These are phyloP conservation scores for Metschnikowia amazonensis DNA, from an alignment of 805 yeast species.

Conservation along the genomic window DNA sequence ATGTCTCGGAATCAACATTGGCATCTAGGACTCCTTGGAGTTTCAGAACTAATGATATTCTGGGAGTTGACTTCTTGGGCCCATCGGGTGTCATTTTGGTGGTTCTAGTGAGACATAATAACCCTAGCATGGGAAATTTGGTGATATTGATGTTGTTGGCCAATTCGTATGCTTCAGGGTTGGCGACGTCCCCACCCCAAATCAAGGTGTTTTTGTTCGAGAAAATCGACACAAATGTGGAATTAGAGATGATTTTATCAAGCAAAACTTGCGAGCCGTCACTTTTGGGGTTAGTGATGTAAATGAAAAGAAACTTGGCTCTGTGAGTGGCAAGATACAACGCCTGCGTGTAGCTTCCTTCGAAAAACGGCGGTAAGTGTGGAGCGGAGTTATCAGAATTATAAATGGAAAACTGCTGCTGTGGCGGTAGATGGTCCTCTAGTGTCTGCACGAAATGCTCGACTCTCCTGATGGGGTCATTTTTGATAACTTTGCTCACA, in stretches of 20 bases:
- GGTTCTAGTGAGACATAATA: slow-evolving; percentile 64
- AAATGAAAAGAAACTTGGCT: slow-evolving; percentile 68
- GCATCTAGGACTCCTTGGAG: slow-evolving; percentile 58
- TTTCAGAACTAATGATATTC: slow-evolving; percentile 57
- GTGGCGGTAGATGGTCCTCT: slow-evolving; percentile 41
- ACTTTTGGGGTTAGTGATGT: slow-evolving; percentile 68
- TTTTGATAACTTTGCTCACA: slow-evolving; percentile 19
- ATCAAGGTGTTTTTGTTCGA: slow-evolving; percentile 46
- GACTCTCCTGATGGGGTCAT: slow-evolving; percentile 53
- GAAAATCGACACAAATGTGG: slow-evolving; percentile 42
- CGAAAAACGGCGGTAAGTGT: slow-evolving; percentile 48
- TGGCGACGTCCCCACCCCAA: slow-evolving; percentile 88
- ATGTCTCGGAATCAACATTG: slow-evolving; percentile 29
- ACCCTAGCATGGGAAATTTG: slow-evolving; percentile 76
- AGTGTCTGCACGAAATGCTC: slow-evolving; percentile 48
- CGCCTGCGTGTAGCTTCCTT: slow-evolving; percentile 80
- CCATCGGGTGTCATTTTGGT: slow-evolving; percentile 55
- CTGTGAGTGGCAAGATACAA: slow-evolving; percentile 64
- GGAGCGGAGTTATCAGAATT: slow-evolving; percentile 8
- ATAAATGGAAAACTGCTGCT: slow-evolving; percentile 17
- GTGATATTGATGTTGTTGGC: slow-evolving; percentile 70
- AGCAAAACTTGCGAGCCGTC: slow-evolving; percentile 57
- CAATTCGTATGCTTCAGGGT: slow-evolving; percentile 79
- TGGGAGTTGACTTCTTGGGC: slow-evolving; percentile 48
- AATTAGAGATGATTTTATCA: slow-evolving; percentile 50